These are phyloP conservation scores for Tetratostichococcus sp. DNA, from an alignment of 139 green algal genomes.

Conservation along the genomic window DNA sequence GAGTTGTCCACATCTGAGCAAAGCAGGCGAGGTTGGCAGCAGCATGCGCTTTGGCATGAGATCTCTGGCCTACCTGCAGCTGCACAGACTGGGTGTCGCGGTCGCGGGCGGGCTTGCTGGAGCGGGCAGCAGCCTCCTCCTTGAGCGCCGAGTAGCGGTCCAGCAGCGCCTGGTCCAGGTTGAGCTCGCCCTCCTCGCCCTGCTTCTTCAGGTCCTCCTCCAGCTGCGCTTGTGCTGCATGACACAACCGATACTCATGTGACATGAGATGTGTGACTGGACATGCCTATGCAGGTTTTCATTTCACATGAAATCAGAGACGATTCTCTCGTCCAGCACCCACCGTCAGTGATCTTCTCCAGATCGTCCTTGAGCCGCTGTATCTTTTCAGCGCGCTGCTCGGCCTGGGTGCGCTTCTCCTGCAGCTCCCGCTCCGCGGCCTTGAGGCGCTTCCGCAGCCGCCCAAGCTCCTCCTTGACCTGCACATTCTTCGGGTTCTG, in stretches of 20 bases:
- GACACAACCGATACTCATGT: not conserved
- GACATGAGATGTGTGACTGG: no score
- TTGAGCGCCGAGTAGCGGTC: slow-evolving; percentile 51
- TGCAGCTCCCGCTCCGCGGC: slow-evolving; percentile 41
- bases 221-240: slow-evolving; percentile 22
- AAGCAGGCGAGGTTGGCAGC: no score
- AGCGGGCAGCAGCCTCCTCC: slow-evolving; percentile 37
- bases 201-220: slow-evolving; percentile 9
- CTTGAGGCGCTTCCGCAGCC: slow-evolving; percentile 43
- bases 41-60: no score
- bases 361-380: slow-evolving; percentile 41
- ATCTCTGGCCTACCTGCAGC: no score
- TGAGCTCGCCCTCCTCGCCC: slow-evolving; percentile 11
- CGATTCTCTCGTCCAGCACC: not conserved
- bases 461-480: slow-evolving; percentile 52
- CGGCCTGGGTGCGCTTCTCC: slow-evolving; percentile 13
- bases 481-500: slow-evolving; percentile 51
- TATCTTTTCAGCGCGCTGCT: slow-evolving; percentile 31
- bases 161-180: slow-evolving; percentile 27
- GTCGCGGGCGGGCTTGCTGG: slow-evolving; percentile 33
- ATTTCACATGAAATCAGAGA: no score
- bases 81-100: slow-evolving; percentile 28
- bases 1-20: no score
- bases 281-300: no score
- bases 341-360: slow-evolving; percentile 16